Evolutionary conservation across 2,329 filamentous ascomycete genomes (phyloP).

Genomic region (Dryadomyces sulphureus): DNA sequence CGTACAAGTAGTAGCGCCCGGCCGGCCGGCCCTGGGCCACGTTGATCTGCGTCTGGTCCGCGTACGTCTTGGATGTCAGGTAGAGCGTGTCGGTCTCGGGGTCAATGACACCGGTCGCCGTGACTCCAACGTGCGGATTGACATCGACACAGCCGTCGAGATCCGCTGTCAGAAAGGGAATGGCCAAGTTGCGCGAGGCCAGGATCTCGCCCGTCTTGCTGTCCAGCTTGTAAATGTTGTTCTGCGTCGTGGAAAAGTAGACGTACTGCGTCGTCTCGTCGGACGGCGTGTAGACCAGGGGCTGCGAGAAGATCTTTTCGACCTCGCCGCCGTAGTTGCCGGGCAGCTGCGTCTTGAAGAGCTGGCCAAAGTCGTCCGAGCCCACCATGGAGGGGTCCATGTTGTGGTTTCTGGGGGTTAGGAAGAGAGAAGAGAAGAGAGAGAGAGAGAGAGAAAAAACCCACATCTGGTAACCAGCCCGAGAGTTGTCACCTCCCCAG

Average conservation of each 20-base stretch:
- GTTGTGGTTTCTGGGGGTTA: conserved; percentile 34
- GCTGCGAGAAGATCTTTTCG: conserved; percentile 38
- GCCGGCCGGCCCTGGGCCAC: conserved; percentile 23
- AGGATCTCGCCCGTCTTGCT: conserved; percentile 29
- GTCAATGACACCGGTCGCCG: conserved; percentile 35
- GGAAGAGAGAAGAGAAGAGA: neutral
- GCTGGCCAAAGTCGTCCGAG: conserved; percentile 37
- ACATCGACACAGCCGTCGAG: conserved; percentile 31
- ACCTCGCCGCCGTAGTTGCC: conserved; percentile 32
- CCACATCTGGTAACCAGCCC: conserved; percentile 37
- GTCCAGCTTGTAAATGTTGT: conserved; percentile 33
- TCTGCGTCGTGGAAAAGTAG: conserved; percentile 34
- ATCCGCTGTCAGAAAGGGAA: conserved; percentile 31
- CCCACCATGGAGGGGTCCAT: conserved; percentile 45
- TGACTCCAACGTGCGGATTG: conserved; percentile 30
- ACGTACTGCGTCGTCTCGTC: conserved; percentile 25
- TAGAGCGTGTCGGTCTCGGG: conserved; percentile 33
- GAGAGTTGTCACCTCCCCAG: conserved; percentile 41
- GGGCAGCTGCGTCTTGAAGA: conserved; percentile 36
- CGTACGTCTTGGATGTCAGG: conserved; percentile 33
- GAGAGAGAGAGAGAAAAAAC: conserved; percentile 10
- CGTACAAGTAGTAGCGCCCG: conserved; percentile 29
- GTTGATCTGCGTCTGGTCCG: conserved; percentile 18
- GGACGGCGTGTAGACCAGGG: conserved; percentile 30
- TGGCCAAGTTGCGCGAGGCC: conserved; percentile 23